Evolutionary conservation across 257 asterid genomes (phyloP).

Genomic region (Salvia hispanica): DNA sequence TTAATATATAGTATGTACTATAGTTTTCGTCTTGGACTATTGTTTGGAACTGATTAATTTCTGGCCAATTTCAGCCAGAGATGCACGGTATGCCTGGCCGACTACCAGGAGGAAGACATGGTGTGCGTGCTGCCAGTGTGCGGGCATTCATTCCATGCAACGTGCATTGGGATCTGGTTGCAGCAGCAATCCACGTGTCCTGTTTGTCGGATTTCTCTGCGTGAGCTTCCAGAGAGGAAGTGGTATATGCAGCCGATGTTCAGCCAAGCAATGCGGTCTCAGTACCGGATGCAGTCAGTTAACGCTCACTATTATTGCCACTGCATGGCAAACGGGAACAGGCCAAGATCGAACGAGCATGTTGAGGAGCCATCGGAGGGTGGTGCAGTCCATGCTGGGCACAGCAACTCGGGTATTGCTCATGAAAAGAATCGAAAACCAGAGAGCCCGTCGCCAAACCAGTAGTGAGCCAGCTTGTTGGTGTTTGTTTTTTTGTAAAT

Average conservation of each 20-base stretch:
- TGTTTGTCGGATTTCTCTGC: slow-evolving; percentile 79
- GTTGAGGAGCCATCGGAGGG: slow-evolving; percentile 31
- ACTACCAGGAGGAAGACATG: slow-evolving; percentile 68
- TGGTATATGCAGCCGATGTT: slow-evolving; percentile 70
- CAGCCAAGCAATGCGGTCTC: slow-evolving; percentile 67
- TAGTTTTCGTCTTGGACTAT: neutral
- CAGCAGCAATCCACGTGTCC: slow-evolving; percentile 87
- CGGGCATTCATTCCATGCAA: slow-evolving; percentile 76
- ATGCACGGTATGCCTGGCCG: slow-evolving; percentile 79
- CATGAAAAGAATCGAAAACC: slow-evolving; percentile 32
- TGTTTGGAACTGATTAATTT: neutral
- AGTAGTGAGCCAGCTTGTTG: slow-evolving; percentile 23
- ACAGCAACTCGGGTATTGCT: slow-evolving; percentile 13
- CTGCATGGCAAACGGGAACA: slow-evolving; percentile 41
- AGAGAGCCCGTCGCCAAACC: slow-evolving; percentile 51
- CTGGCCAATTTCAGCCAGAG: slow-evolving; percentile 36
- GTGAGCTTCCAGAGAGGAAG: slow-evolving; percentile 55
- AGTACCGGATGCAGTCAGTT: slow-evolving; percentile 38
- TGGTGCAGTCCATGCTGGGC: slow-evolving; percentile 18
- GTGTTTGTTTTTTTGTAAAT: too few species aligned
- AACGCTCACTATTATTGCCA: slow-evolving; percentile 38
- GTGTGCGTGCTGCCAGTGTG: slow-evolving; percentile 65
- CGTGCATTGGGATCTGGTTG: slow-evolving; percentile 81
- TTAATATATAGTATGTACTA: too few species aligned
- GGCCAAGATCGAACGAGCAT: slow-evolving; percentile 27